Base-by-base conservation (phyloP, 2,329 filamentous ascomycete species). In the Aspergillus fructus region DNA sequence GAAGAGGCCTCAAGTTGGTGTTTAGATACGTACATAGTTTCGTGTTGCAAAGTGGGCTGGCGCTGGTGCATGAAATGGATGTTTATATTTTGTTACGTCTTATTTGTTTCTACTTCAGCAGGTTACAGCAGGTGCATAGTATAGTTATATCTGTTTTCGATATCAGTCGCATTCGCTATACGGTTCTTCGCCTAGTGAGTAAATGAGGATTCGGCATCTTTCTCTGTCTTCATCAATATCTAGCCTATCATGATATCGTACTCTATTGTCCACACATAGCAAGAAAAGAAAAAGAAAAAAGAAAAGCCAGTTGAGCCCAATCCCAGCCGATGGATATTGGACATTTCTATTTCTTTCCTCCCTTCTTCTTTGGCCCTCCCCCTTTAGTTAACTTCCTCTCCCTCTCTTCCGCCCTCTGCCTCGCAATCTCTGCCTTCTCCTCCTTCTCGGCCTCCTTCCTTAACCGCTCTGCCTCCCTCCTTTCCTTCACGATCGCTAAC, bases 391-490 rank as follows among this genome's bases (percentile, higher is more conserved):
- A 12, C 43, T 48, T 53, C 34, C 34, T 53, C 65, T 80, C 76
- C 23, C 71, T 68, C 59, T 75, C 71, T 27, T 71, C 72, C 33
- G 66, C 69, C 55, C 71, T 70, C 62, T 74, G 70, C 57, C 68
- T 71, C 13, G 75, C 74, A 45, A 71, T 62, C 51, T 74, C 76
- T 3, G 76, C 76, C 58, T 70, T 74, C 64, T 81, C 78, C 56
- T 81, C 79, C 82, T 81, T 85, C 85, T 88, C 85, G 2, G 85
- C 93, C 79, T 90, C 85, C 81, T 93, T 93, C 67, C 91, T 81
- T 30, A 87, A 89, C 53, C 90, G 86, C 69, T 96, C 93, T 19
- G 88, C 88, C 68, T 90, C 93, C 62, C 94, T 85, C 79, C 91
- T 89, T 82, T 96, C 91, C 48, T 88, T 86, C 64, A 99, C 91